Percentiles rank a stretch among this genome's conserved stretches.
phyloP scores from a whole-genome alignment of 225 moss, liverwort and hornwort species.

The Anthoceros angustus region DNA sequence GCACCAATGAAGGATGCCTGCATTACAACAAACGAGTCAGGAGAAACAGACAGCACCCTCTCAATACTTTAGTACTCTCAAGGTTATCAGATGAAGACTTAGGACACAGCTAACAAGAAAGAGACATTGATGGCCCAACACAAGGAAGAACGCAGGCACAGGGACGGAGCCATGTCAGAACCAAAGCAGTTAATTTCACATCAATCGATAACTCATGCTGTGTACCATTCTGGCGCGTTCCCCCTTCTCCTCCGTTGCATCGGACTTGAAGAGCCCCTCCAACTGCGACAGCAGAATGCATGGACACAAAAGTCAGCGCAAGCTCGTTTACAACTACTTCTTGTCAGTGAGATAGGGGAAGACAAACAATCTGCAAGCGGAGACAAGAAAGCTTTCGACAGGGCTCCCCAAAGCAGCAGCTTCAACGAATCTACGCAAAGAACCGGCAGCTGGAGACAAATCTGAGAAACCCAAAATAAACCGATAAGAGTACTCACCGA shows the following conservation, averaged over 20 bases:
- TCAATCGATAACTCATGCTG: background rate
- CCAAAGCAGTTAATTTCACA: too few species aligned
- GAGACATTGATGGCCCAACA: background rate
- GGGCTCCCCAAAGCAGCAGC: too few species aligned
- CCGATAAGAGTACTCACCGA: background rate
- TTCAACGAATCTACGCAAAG: too few species aligned
- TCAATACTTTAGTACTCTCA: background rate
- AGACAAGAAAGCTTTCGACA: too few species aligned
- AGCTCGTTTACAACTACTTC: background rate
- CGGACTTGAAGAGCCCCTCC: slow-evolving; percentile 52
- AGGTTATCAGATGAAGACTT: background rate
- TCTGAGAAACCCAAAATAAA: background rate
- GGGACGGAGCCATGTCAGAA: too few species aligned
- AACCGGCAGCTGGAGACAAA: too few species aligned
- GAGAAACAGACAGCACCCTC: background rate
- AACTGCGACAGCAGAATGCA: slow-evolving; percentile 24
- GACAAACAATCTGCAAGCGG: too few species aligned
- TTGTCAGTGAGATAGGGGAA: too few species aligned
- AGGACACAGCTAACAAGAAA: background rate
- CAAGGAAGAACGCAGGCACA: background rate
- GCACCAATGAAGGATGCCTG: slow-evolving; percentile 98
- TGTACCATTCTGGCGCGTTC: slow-evolving; percentile 86
- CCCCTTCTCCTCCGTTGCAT: slow-evolving; percentile 94
- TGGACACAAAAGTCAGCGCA: background rate
- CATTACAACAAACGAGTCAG: background rate